Percentiles rank a stretch among this genome's conserved stretches.
These are phyloP conservation scores for Rhodotorula graminis DNA, from an alignment of 768 basidiomycete species.

Conservation along the genomic window DNA sequence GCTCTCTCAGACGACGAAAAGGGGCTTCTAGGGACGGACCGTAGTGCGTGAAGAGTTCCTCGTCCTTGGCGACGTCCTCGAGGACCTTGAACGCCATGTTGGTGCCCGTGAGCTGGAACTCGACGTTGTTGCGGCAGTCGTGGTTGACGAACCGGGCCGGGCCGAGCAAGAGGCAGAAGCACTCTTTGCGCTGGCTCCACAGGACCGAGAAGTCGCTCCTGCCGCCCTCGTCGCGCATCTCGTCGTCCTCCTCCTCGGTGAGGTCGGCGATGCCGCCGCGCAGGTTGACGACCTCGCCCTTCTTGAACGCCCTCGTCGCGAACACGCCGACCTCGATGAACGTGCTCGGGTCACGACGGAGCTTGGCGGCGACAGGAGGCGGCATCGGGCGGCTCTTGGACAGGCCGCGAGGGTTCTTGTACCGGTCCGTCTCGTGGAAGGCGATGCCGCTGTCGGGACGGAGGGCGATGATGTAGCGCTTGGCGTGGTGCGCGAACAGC, in stretches of 20 bases:
- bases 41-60: constrained; percentile 38
- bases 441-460: constrained; percentile 35
- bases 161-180: constrained; percentile 33
- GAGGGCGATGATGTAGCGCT: constrained; percentile 33
- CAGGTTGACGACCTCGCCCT: constrained; percentile 33
- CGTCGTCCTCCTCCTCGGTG: constrained; percentile 35
- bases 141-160: constrained; percentile 37
- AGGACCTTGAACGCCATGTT: constrained; percentile 37
- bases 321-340: constrained; percentile 38
- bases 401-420: constrained; percentile 23
- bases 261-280: constrained; percentile 31
- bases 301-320: constrained; percentile 36
- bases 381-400: not conserved
- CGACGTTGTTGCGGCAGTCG: constrained; percentile 38
- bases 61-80: constrained; percentile 34
- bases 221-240: constrained; percentile 16
- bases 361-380: constrained; percentile 1
- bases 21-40: constrained; percentile 2
- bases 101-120: constrained; percentile 18
- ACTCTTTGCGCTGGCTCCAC: constrained; percentile 29
- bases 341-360: not conserved
- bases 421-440: constrained; percentile 38
- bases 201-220: constrained; percentile 35
- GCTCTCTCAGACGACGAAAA: fast-evolving
- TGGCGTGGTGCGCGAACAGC: constrained; percentile 17